Percentiles rank a stretch among this genome's conserved stretches.
Conservation (phyloP, 2,329 filamentous ascomycete genomes). For the Lithohypha guttulata region DNA sequence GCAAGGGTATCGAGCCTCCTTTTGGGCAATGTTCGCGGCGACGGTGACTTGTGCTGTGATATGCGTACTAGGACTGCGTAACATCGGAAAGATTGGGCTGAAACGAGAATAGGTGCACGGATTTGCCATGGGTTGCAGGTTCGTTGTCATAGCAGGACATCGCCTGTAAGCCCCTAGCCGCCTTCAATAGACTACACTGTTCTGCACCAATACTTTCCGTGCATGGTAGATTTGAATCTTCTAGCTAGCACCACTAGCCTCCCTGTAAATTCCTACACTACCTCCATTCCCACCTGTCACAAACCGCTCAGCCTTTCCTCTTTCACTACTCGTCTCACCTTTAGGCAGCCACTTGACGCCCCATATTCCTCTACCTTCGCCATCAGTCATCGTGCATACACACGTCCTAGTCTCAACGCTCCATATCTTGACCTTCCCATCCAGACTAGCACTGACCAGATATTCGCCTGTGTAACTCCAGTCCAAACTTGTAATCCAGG, state of each 20-base stretch:
- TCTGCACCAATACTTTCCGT: no score
- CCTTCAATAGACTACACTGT: no score
- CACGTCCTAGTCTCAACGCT: constrained; percentile 72
- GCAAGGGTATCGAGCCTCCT: constrained; percentile 42
- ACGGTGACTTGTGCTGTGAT: constrained; percentile 32
- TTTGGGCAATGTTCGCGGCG: constrained; percentile 43
- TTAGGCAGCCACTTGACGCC: constrained; percentile 74
- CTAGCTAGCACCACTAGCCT: constrained; percentile 54
- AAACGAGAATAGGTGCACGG: constrained; percentile 31
- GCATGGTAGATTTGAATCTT: neutral
- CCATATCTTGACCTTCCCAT: constrained; percentile 95
- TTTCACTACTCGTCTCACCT: constrained; percentile 32
- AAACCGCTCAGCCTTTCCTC: constrained; percentile 53
- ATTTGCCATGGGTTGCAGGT: no score
- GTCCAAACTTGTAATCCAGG: constrained; percentile 84
- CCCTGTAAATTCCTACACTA: constrained; percentile 71
- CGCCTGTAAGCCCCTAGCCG: no score
- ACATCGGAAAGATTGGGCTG: constrained; percentile 40
- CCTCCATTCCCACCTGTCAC: constrained; percentile 66
- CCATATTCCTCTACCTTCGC: constrained; percentile 67
- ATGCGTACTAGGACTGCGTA: constrained; percentile 35
- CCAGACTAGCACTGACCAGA: constrained; percentile 74
- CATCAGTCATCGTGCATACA: constrained; percentile 88
- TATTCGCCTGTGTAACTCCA: constrained; percentile 93
- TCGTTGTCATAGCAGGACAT: no score